A percentile compares a stretch with the other conserved stretches of the same genome.
These are phyloP conservation scores for Lachnellula subtilissima DNA, from an alignment of 2,329 filamentous ascomycete species.

Conservation along the genomic window DNA sequence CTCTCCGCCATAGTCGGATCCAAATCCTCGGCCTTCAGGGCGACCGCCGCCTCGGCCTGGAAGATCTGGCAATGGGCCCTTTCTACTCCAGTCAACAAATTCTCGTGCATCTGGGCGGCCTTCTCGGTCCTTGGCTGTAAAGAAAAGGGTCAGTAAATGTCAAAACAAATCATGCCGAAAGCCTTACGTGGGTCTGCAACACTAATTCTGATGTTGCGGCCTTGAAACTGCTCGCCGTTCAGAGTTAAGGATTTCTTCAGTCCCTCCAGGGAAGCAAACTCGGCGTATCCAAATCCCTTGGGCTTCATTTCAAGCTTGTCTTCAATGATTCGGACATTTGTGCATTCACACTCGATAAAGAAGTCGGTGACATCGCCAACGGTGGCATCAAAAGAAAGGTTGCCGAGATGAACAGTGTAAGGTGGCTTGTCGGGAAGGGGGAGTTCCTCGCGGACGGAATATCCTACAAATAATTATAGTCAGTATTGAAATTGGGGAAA, in stretches of 20 bases:
- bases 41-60: conserved; percentile 48
- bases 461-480: conserved; percentile 40
- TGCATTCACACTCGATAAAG: conserved; percentile 78
- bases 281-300: conserved; percentile 97
- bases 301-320: conserved; percentile 90
- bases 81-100: conserved; percentile 86
- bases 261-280: conserved; percentile 83
- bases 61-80: conserved; percentile 77
- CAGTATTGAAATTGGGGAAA: conserved; percentile 6
- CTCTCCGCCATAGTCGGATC: conserved; percentile 50
- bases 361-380: conserved; percentile 78
- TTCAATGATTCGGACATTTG: conserved; percentile 92
- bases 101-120: conserved; percentile 64
- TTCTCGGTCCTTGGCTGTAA: conserved; percentile 74
- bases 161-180: conserved; percentile 27
- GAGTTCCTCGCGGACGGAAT: conserved; percentile 66
- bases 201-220: conserved; percentile 86
- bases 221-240: conserved; percentile 78
- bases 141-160: conserved; percentile 15
- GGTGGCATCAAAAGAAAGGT: conserved; percentile 92
- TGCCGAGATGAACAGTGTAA: conserved; percentile 92
- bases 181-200: conserved; percentile 94
- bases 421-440: conserved; percentile 90
- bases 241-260: conserved; percentile 85
- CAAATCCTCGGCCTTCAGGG: conserved; percentile 49